phyloP scores from a whole-genome alignment of 495 filamentous ascomycete genomes.

The Penicillium nucicola region DNA sequence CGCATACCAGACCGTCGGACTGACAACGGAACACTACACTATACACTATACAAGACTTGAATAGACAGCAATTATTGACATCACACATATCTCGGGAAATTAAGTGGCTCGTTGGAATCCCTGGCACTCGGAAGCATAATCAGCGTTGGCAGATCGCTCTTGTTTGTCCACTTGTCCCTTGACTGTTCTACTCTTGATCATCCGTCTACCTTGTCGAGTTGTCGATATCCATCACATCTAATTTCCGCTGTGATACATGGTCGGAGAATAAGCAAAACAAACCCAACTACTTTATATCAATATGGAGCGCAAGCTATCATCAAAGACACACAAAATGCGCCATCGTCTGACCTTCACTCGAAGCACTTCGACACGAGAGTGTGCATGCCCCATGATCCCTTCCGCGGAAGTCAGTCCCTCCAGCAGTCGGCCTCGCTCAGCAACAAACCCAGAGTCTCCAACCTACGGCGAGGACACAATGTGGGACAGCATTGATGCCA shows the following conservation, averaged over 20 bases:
- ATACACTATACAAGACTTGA: too few species aligned
- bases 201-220: background rate
- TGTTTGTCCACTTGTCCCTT: background rate
- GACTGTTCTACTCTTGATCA: background rate
- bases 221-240: too few species aligned
- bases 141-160: background rate
- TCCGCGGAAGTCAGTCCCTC: slow-evolving; percentile 1
- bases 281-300: background rate
- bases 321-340: slow-evolving; percentile 23
- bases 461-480: background rate
- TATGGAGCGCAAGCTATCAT: slow-evolving; percentile 27
- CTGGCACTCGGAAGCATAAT: background rate
- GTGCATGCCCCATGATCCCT: slow-evolving; percentile 10
- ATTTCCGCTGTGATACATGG: background rate
- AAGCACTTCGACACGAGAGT: slow-evolving; percentile 2
- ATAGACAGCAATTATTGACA: background rate
- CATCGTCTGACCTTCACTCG: slow-evolving; percentile 20
- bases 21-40: background rate
- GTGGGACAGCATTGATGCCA: slow-evolving; percentile 5
- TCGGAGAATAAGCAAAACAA: background rate
- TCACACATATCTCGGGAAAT: slow-evolving; percentile 4
- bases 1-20: slow-evolving; percentile 6
- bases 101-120: background rate
- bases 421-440: slow-evolving; percentile 19
- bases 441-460: slow-evolving; percentile 16